Evolutionary conservation across 2,329 filamentous ascomycete genomes (phyloP), one percentile per base, ranked within the genome.

Genomic region (Neodidymelliopsis sp.): DNA sequence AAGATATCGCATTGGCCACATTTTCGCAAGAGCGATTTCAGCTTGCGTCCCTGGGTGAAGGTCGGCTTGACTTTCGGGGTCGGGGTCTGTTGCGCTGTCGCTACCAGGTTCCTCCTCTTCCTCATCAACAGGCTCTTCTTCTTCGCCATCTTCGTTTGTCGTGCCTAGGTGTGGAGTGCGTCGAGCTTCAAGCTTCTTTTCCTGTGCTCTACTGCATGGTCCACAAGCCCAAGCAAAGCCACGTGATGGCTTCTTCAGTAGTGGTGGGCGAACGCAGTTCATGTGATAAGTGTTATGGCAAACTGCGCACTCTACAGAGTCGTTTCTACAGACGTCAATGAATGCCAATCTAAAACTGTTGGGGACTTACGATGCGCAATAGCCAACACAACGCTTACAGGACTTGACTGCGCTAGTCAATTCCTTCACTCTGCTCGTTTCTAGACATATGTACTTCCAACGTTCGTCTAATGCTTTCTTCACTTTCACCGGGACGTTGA

Each of bases 211-310:
- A 73, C 91, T 97, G 74, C 94, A 99, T 50, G 93, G 89, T 44
- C 90, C 94, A 73, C 94, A 99, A 22, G 94, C 93, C 94, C 94
- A 99, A 4, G 91, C 94, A 75, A 99, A 99, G 28, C 94, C 94
- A 73, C 94, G 88, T 35, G 93, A 96, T 15, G 94, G 94, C 74
- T 99, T 99, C 74, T 97, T 99, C 42, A 91, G 82, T 55, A 99
- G 75, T 27, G 92, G 91, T 29, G 94, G 94, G 53, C 89, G 88
- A 47, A 99, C 94, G 73, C 94, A 99, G 66, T 92, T 90, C 93
- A 99, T 97, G 77, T 99, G 94, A 75, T 97, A 99, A 11, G 93
- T 97, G 72, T 91, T 87, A 69, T 87, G 84, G 74, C 94, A 99
- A 45, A 97, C 91, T 33, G 93, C 94, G 73, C 94, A 99, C 72